A percentile compares a stretch with the other conserved stretches of the same genome.
Conservation (phyloP, 768 basidiomycete species). For the Dendrothele bispora region DNA sequence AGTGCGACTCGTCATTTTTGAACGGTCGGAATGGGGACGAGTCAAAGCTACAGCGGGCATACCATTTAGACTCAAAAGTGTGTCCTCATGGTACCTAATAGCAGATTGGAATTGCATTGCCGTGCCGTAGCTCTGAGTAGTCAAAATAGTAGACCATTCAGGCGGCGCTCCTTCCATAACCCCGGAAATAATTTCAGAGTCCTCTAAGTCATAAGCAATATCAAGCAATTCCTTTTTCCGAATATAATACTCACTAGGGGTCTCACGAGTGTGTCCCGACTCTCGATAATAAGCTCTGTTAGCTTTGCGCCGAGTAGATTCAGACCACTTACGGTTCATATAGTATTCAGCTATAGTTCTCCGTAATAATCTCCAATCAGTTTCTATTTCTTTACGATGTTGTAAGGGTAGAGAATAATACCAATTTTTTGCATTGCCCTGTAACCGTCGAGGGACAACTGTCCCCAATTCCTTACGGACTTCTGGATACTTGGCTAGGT, state of each 20-base stretch:
- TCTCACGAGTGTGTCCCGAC: not conserved
- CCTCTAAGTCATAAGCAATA: not conserved
- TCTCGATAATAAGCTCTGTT: conserved; percentile 4
- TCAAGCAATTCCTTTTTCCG: conserved; percentile 4
- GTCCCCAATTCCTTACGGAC: not conserved
- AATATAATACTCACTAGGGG: conserved; percentile 11
- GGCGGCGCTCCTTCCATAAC: conserved; percentile 8
- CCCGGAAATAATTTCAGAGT: conserved; percentile 6
- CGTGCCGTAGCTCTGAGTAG: not conserved
- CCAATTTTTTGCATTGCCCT: not conserved
- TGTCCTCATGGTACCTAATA: conserved; percentile 19
- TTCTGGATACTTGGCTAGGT: not conserved
- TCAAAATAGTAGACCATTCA: conserved; percentile 15
- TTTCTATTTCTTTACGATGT: not conserved
- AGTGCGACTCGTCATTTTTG: not conserved
- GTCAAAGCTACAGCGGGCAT: not conserved
- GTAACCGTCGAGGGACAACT: not conserved
- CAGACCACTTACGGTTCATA: conserved; percentile 8
- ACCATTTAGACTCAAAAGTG: not conserved
- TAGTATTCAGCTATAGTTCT: conserved; percentile 1
- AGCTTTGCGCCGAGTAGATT: not conserved
- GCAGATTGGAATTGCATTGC: conserved; percentile 13
- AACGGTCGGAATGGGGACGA: not conserved
- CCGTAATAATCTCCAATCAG: not conserved
- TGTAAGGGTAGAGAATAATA: not conserved